Evolutionary conservation across 139 green algal species (phyloP), one percentile per base, ranked within the genome.

Genomic region (Chlorella sp.): DNA sequence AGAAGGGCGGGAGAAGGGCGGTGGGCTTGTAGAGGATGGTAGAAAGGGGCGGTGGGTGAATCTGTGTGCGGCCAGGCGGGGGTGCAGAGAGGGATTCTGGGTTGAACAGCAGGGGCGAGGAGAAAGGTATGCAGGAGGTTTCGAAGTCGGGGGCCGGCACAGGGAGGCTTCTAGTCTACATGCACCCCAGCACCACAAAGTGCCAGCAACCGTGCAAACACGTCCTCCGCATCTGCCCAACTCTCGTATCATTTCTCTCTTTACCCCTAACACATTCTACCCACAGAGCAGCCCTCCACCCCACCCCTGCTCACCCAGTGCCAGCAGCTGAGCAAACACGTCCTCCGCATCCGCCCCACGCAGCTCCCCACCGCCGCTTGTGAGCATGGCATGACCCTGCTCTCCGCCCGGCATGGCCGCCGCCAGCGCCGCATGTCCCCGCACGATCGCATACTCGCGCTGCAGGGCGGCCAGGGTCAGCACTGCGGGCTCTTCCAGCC

Each of bases 291-390:
- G 48, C 26, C 69, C 37, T 14, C 2, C 21, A 36, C 15, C 2
- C 69, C 15, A 37, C 2, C 0, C 69, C n/a, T n/a, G 26, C 90
- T 71, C 86, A 92, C 86, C 81, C 16, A 90, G 37, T 0, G 87
- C 48, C 26, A 94, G 77, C 42, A 93, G 83, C 78, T 92, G 87
- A 22, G 84, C 26, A 21, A 93, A 80, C 34, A 94, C 66, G 66
- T 90, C 76, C 14, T 89, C 81, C 1, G 86, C 83, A 28, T 88
- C 83, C 0, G 37, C 83, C 0, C 83, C 83, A 28, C 22, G 81
- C 61, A 53, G 30, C 4, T 24, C 75, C 14, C 32, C 76, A 37
- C 36, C 34, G 5, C 83, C 83, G 64, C 83, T 26, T 26, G 66
- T 30, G 22, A 88, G 68, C n/a, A 42, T 75, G 5, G 83, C 66